Evolutionary conservation across 2,329 filamentous ascomycete genomes (phyloP), one percentile per base, ranked within the genome.

Genomic region (Elsinoe fawcettii): DNA sequence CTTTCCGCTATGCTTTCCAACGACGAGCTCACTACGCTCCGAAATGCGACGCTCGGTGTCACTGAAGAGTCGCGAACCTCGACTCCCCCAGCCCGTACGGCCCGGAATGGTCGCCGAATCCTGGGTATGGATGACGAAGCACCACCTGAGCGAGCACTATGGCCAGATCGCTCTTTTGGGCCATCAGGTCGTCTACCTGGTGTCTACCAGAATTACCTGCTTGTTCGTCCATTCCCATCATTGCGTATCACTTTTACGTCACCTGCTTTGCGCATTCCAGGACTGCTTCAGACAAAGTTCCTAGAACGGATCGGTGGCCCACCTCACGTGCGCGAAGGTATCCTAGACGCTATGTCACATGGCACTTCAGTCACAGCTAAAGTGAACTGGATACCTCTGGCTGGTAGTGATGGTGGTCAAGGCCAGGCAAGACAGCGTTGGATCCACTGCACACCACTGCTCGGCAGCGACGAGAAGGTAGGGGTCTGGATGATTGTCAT

Each of bases 161-260:
- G 67, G 67, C 66, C 69, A 11, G 51, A 63, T 30, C 60, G 63
- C 1, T 64, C 58, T 16, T 62, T 71, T 4, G 70, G 70, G 2
- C 63, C 64, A 1, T 67, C 65, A 6, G 70, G 70, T 0, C 61
- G 70, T 7, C 53, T 72, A 3, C 70, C 70, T 1, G 70, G 70
- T 5, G 70, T 71, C 0, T 72, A 71, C 49, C 70, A 70, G 55
- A 71, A 70, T 47, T 86, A 84, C 64, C 74, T 86, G 14, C 77
- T 86, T 14, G 79, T 86, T 4, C 75, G 85, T 2, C 85, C 85
- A 0, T 82, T 81, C 61, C 85, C 85, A 1, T 84, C 77, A 30
- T 73, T 88, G 0, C 78, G 80, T 1, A 82, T 88, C 54, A 77
- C 87, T 0, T 88, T 88, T 66, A 85, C 85, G 2, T 86, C 83